Evolutionary conservation across 2,329 filamentous ascomycete genomes (phyloP).

Genomic region (Thielaviopsis musarum): DNA sequence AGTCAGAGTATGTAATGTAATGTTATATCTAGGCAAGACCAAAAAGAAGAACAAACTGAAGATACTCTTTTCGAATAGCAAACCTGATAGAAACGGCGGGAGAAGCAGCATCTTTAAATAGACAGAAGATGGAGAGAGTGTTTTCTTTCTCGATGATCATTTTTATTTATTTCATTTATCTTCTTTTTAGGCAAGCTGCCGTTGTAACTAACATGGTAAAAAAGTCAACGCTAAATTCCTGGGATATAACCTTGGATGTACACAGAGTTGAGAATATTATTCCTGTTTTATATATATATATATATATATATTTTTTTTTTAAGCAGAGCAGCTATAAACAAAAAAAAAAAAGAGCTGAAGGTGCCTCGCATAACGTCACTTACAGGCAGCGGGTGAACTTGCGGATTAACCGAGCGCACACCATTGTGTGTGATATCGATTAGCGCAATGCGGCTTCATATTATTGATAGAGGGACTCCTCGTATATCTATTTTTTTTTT

Average conservation of each 20-base stretch:
- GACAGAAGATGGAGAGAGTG: neutral
- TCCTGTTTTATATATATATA: no score
- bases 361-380: neutral
- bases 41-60: neutral
- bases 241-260: neutral
- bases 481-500: neutral
- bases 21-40: neutral
- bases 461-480: neutral
- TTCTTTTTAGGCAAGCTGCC: neutral
- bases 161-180: neutral
- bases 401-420: neutral
- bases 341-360: no score
- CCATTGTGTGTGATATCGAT: neutral
- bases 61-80: neutral
- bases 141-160: neutral
- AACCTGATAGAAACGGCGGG: neutral
- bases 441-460: neutral
- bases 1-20: neutral
- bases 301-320: neutral
- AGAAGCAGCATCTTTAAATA: neutral
- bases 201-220: neutral
- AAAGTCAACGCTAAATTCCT: neutral
- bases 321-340: no score
- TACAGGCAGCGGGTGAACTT: neutral
- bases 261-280: neutral